phyloP scores from a whole-genome alignment of 2,329 filamentous ascomycete species.

The Phoma herbarum region DNA sequence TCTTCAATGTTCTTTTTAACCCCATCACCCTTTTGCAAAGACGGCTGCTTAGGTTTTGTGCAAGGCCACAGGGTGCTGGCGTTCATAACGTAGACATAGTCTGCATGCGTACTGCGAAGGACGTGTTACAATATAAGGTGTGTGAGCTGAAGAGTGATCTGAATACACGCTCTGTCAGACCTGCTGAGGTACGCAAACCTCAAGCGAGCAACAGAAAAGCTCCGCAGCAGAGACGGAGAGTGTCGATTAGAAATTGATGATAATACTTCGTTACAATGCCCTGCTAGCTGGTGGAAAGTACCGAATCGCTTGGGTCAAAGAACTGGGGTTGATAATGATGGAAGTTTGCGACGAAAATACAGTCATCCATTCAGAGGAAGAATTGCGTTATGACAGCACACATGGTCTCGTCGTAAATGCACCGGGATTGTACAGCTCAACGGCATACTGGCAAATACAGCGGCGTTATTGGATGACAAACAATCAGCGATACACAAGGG shows the following conservation, averaged over 20 bases:
- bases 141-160: no score
- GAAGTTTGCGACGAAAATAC: conserved; percentile 27
- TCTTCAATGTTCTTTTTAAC: background rate
- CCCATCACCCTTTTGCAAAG: background rate
- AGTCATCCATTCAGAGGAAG: conserved; percentile 33
- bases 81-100: background rate
- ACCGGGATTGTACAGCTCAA: background rate
- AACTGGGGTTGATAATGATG: background rate
- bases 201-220: no score
- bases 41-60: background rate
- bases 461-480: background rate
- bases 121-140: no score
- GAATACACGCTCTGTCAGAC: no score
- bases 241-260: conserved; percentile 58
- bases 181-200: conserved; percentile 32
- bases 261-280: conserved; percentile 59
- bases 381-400: conserved; percentile 33
- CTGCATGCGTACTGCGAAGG: no score
- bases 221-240: no score
- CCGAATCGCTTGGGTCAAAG: background rate
- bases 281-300: conserved; percentile 53
- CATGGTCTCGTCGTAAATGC: conserved; percentile 33
- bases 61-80: background rate
- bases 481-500: conserved; percentile 25
- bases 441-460: background rate